Conservation (phyloP, 2,329 filamentous ascomycete species). For the Geoglossum cookeanum region DNA sequence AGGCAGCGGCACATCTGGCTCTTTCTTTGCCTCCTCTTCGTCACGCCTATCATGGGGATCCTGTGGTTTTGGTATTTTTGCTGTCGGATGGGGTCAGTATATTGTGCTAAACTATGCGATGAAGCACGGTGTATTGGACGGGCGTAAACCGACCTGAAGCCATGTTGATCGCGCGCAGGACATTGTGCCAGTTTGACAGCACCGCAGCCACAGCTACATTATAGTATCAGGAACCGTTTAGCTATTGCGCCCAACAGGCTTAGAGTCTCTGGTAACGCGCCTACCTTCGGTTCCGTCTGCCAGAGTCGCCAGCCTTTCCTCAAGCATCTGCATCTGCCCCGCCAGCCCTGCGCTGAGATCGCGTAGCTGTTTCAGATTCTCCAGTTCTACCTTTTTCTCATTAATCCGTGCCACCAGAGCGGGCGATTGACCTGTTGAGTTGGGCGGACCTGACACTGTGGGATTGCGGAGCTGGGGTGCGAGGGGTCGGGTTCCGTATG, state of each 20-base stretch:
- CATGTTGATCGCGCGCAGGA: constrained; percentile 70
- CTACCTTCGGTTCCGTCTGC: constrained; percentile 66
- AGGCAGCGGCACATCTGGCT: constrained; percentile 37
- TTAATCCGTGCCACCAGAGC: constrained; percentile 56
- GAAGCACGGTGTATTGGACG: constrained; percentile 8
- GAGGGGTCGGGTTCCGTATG: constrained; percentile 2
- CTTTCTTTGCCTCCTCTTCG: constrained; percentile 23
- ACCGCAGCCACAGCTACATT: constrained; percentile 59
- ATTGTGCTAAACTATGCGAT: constrained; percentile 4
- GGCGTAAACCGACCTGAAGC: constrained; percentile 45
- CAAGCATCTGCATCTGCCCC: constrained; percentile 63
- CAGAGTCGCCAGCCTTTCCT: constrained; percentile 57
- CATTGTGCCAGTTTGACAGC: constrained; percentile 73
- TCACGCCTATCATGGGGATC: constrained; percentile 22
- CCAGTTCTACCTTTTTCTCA: constrained; percentile 70
- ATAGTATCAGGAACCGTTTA: not conserved
- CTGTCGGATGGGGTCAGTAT: constrained; percentile 24
- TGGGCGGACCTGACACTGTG: not conserved
- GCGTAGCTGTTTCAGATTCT: constrained; percentile 57
- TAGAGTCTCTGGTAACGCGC: constrained; percentile 2
- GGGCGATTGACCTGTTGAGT: constrained; percentile 41
- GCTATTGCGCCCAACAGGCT: not conserved
- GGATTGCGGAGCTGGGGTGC: constrained; percentile 3
- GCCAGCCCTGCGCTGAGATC: constrained; percentile 63
- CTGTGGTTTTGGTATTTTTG: constrained; percentile 47